Percentiles rank a stretch among this genome's conserved stretches.
Evolutionary conservation across 2,329 filamentous ascomycete genomes (phyloP).

Genomic region (Paracorniculantispora psalliotae): DNA sequence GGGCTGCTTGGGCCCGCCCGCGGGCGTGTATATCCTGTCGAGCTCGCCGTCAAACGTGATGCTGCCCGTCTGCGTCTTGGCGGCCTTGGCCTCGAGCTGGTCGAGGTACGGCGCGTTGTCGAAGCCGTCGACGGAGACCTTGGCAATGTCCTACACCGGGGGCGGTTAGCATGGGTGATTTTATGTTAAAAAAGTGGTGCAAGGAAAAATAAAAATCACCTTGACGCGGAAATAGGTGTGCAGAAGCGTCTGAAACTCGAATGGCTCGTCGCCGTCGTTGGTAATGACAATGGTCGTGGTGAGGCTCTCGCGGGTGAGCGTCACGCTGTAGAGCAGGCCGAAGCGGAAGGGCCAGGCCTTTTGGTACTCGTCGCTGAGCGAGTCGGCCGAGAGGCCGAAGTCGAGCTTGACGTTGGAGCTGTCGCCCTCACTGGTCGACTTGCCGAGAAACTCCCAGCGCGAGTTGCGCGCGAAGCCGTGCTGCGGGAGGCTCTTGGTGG

Average conservation of each 20-base stretch:
- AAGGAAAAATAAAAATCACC: too few species aligned
- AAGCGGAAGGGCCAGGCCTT: constrained; percentile 83
- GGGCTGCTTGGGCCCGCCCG: constrained; percentile 52
- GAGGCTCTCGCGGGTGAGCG: constrained; percentile 67
- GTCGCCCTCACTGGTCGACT: constrained; percentile 54
- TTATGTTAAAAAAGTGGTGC: background rate
- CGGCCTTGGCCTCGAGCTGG: constrained; percentile 66
- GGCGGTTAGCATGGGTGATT: background rate
- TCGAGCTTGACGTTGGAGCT: constrained; percentile 82
- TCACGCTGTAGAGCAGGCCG: constrained; percentile 88
- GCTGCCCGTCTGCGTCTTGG: constrained; percentile 59
- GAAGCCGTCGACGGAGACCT: constrained; percentile 69
- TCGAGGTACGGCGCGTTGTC: constrained; percentile 73
- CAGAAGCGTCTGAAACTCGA: constrained; percentile 87
- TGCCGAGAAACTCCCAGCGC: constrained; percentile 90
- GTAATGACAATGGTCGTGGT: constrained; percentile 80
- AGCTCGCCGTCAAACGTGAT: constrained; percentile 72
- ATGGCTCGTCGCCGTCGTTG: constrained; percentile 76
- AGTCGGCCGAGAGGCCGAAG: constrained; percentile 77
- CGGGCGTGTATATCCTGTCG: constrained; percentile 81
- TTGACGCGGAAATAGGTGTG: constrained; percentile 84
- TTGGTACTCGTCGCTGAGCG: constrained; percentile 62
- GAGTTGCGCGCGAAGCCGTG: constrained; percentile 92
- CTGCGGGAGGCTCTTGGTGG: constrained; percentile 77
- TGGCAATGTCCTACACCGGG: constrained; percentile 66